A percentile compares a stretch with the other conserved stretches of the same genome.
Conservation (phyloP, 805 yeast genomes). For the Spathaspora sp. region DNA sequence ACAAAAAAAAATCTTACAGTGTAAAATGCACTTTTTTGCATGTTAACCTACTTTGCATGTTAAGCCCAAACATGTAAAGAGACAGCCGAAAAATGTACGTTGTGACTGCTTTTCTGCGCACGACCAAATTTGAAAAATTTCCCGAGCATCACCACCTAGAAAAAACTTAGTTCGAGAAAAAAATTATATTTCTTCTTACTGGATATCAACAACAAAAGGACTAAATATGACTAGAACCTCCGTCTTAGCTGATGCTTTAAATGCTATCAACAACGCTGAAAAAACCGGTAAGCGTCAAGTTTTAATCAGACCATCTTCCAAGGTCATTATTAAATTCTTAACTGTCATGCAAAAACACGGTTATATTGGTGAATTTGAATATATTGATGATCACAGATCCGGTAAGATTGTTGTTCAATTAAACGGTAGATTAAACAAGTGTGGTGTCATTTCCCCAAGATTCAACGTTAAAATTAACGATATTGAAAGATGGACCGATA, state of each 20-base stretch:
- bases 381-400: conserved; percentile 98
- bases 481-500: conserved; percentile 97
- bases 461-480: conserved; percentile 94
- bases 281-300: conserved; percentile 99
- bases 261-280: conserved; percentile 98
- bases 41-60: not conserved
- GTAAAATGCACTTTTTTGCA: not conserved
- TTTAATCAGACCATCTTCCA: conserved; percentile 95
- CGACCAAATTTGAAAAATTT: conserved; percentile 3
- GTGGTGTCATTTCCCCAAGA: conserved; percentile 98
- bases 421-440: conserved; percentile 98
- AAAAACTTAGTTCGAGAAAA: conserved; percentile 2
- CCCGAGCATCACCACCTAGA: not conserved
- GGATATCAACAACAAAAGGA: not conserved
- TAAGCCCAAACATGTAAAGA: not conserved
- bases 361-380: conserved; percentile 98
- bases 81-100: not conserved
- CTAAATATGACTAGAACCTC: conserved; percentile 91
- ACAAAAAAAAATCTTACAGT: not conserved
- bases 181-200: conserved; percentile 1
- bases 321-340: conserved; percentile 95
- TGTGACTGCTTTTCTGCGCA: conserved; percentile 3
- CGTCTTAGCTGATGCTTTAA: conserved; percentile 97
- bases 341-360: conserved; percentile 98
- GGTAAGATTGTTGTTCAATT: conserved; percentile 96